Conservation (phyloP, 2,329 filamentous ascomycete species). For the Colletotrichum sublineola region DNA sequence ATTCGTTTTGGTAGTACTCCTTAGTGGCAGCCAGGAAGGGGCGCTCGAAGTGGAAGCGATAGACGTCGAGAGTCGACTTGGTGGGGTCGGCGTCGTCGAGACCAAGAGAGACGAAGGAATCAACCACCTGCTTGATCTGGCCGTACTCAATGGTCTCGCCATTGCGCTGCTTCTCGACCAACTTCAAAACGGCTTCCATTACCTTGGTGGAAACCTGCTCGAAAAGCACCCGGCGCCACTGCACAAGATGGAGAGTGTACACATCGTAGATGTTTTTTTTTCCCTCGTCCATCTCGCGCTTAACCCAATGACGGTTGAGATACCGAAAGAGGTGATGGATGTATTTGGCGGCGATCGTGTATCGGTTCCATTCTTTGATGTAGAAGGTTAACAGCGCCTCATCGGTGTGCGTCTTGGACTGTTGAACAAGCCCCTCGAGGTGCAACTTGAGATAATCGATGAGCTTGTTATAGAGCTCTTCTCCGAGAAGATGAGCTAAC, state of each 20-base stretch:
- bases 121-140: slow-evolving; percentile 96
- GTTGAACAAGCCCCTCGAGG: slow-evolving; percentile 76
- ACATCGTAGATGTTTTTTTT: slow-evolving; percentile 99
- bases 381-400: slow-evolving; percentile 93
- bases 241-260: slow-evolving; percentile 94
- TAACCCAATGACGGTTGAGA: slow-evolving; percentile 98
- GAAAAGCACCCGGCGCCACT: slow-evolving; percentile 95
- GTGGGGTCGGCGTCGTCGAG: slow-evolving; percentile 92
- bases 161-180: slow-evolving; percentile 96
- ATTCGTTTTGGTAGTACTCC: slow-evolving; percentile 91
- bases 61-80: slow-evolving; percentile 96
- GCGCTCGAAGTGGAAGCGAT: slow-evolving; percentile 90
- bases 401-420: slow-evolving; percentile 85
- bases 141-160: slow-evolving; percentile 97
- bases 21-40: slow-evolving; percentile 90
- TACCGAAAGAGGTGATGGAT: slow-evolving; percentile 98
- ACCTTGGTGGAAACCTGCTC: slow-evolving; percentile 85
- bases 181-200: slow-evolving; percentile 93
- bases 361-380: slow-evolving; percentile 96
- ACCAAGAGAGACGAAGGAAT: slow-evolving; percentile 95
- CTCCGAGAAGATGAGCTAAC: slow-evolving; percentile 89
- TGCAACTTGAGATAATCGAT: slow-evolving; percentile 87
- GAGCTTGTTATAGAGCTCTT: slow-evolving; percentile 94
- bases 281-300: slow-evolving; percentile 97
- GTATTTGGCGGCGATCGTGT: slow-evolving; percentile 95